Base-by-base conservation (phyloP, 2,329 filamentous ascomycete genomes). In the Microdochium bolleyi region DNA sequence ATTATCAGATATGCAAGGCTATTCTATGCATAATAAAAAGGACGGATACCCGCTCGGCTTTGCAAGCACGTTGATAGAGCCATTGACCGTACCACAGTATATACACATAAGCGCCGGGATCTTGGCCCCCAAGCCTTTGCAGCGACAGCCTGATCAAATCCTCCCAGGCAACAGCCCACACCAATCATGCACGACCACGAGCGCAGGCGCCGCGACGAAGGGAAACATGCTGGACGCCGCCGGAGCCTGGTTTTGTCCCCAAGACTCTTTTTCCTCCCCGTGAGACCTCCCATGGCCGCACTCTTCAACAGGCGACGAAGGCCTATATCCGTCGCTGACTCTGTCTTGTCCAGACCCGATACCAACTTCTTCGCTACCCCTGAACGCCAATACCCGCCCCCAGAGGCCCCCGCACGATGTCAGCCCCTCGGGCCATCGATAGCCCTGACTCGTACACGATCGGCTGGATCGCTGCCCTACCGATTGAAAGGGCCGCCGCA, bases 381-480 rank as follows among this genome's bases (percentile, higher is more conserved):
- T 21, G 13, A 22, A 46, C 41, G 41, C 41, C 41, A 46, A 21
- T 24, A 46, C 19, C 21, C 3, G 16, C 13, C 16, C 19, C 21
- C 41, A 46, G 41, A 46, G 19, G 13, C 41, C 16, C 13, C 41
- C 21, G 16, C 19, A 46, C n/a, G 41, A 46, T 46, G 41, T 46
- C 21, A 46, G 3, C n/a, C n/a, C 41, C 19, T 13, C 41, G 41
- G n/a, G 41, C 41, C 41, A 10, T 46, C 41, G 19, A 46, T 46
- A 46, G 41, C 41, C 41, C 41, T 46, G 41, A 46, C n/a, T 46
- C 54, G 14, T 70, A 67, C 49, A 63, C 59, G 2, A 58, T 68
- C 11, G 64, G 60, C 41, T 70, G 66, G 66, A 54, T 70, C 13
- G 64, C 64, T 52, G 64, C 65, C 1, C 57, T 70, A 8, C 58